Conservation (phyloP, 2,329 filamentous ascomycete genomes). For the Neonectria ditissima region DNA sequence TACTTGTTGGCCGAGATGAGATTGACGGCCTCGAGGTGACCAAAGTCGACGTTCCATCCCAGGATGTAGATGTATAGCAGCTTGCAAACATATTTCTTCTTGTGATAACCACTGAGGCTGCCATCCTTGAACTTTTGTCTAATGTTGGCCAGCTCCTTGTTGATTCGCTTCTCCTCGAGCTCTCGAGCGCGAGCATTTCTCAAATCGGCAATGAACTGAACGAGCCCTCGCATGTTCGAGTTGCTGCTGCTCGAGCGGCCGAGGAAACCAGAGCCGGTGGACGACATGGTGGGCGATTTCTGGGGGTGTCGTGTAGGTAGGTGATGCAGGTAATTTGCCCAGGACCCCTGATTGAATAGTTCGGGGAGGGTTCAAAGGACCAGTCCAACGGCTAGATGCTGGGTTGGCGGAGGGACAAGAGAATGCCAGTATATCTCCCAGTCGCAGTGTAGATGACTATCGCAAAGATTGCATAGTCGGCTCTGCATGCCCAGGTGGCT, state of each 20-base stretch:
- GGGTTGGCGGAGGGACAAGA: slow-evolving; percentile 26
- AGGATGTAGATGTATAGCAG: slow-evolving; percentile 99
- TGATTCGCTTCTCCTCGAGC: slow-evolving; percentile 98
- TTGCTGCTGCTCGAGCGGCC: slow-evolving; percentile 74
- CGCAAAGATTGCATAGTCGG: slow-evolving; percentile 50
- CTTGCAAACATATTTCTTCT: slow-evolving; percentile 99
- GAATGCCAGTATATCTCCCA: slow-evolving; percentile 32
- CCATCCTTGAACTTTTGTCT: slow-evolving; percentile 98
- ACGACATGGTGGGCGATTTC: slow-evolving; percentile 61
- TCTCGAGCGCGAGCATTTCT: slow-evolving; percentile 95
- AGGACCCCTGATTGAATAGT: slow-evolving; percentile 42
- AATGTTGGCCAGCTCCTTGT: slow-evolving; percentile 99
- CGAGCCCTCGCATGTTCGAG: slow-evolving; percentile 82
- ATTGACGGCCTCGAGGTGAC: slow-evolving; percentile 97
- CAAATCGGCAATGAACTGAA: slow-evolving; percentile 98
- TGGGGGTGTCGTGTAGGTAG: slow-evolving; percentile 29
- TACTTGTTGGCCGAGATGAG: slow-evolving; percentile 97
- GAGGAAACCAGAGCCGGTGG: slow-evolving; percentile 70
- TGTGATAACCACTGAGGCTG: slow-evolving; percentile 94
- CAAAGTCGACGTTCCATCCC: slow-evolving; percentile 99
- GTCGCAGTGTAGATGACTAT: slow-evolving; percentile 43
- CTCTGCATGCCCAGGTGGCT: slow-evolving; percentile 41
- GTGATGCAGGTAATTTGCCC: slow-evolving; percentile 38
- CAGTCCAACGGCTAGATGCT: slow-evolving; percentile 24
- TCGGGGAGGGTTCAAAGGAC: slow-evolving; percentile 26